These are phyloP conservation scores for Trichoderma sp. DNA, from an alignment of 2,329 filamentous ascomycete genomes.

Conservation along the genomic window DNA sequence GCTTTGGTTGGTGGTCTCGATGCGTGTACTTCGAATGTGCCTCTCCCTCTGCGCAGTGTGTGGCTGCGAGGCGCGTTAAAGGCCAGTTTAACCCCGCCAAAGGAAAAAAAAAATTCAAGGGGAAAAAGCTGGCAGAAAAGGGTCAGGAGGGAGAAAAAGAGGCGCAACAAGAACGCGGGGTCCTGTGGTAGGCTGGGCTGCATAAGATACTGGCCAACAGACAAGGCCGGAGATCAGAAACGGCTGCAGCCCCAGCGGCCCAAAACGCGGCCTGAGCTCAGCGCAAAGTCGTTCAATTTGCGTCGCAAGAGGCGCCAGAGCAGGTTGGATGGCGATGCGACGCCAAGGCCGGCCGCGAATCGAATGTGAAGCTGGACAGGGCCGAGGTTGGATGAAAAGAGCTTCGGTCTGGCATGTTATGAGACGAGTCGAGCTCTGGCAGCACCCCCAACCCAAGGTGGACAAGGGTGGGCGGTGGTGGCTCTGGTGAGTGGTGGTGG, in stretches of 20 bases:
- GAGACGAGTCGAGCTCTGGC: not conserved
- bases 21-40: constrained; percentile 4
- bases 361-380: constrained; percentile 4
- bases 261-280: constrained; percentile 23
- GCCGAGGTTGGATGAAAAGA: constrained; percentile 17
- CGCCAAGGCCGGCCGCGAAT: constrained; percentile 8
- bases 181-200: constrained; percentile 3
- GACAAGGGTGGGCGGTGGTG: constrained; percentile 3
- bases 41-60: constrained; percentile 6
- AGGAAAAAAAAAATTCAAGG: constrained; percentile 20
- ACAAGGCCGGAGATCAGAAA: constrained; percentile 14
- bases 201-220: constrained; percentile 7
- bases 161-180: constrained; percentile 23
- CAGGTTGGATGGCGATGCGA: constrained; percentile 7
- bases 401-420: constrained; percentile 20
- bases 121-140: constrained; percentile 17
- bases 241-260: constrained; percentile 16
- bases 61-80: constrained; percentile 21
- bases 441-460: constrained; percentile 18
- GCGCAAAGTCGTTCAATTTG: constrained; percentile 23
- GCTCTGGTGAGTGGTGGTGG: not conserved
- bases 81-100: constrained; percentile 22
- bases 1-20: not conserved
- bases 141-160: constrained; percentile 1
- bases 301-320: constrained; percentile 21